These are phyloP conservation scores for Pseudopediastrum boryanum DNA, from an alignment of 139 green algal species.

Conservation along the genomic window DNA sequence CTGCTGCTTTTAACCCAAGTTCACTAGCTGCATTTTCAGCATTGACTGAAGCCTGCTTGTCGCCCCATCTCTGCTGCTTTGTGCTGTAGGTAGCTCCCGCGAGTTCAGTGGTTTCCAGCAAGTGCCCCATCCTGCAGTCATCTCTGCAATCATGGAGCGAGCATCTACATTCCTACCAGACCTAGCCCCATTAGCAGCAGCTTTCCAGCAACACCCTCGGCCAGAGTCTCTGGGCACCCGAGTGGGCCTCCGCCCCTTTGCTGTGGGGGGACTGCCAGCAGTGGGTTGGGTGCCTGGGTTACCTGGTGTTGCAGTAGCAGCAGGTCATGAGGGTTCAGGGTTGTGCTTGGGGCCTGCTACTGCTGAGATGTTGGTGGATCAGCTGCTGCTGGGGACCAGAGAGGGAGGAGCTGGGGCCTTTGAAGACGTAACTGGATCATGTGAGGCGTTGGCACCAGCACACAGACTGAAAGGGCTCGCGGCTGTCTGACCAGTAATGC, in stretches of 20 bases:
- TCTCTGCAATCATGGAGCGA: conserved; percentile 65
- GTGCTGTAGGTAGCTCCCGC: conserved; percentile 57
- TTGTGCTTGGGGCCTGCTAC: conserved; percentile 75
- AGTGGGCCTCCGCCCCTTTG: conserved; percentile 69
- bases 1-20: no score
- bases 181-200: conserved; percentile 26
- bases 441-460: no score
- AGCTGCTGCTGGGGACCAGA: no score
- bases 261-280: conserved; percentile 55
- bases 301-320: conserved; percentile 65
- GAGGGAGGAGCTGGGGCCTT: no score
- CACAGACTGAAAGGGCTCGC: no score
- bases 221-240: conserved; percentile 26
- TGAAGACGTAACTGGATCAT: no score
- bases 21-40: no score
- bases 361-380: conserved; percentile 50
- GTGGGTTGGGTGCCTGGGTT: conserved; percentile 59
- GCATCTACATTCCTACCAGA: conserved; percentile 63
- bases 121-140: conserved; percentile 32
- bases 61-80: no score
- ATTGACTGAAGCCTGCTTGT: no score
- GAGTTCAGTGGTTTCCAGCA: conserved; percentile 65
- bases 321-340: conserved; percentile 82
- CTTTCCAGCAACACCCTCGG: background rate
- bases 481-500: no score